Base-by-base conservation (phyloP, 1,284 basidiomycete genomes). In the Anthracocystis setariae region DNA sequence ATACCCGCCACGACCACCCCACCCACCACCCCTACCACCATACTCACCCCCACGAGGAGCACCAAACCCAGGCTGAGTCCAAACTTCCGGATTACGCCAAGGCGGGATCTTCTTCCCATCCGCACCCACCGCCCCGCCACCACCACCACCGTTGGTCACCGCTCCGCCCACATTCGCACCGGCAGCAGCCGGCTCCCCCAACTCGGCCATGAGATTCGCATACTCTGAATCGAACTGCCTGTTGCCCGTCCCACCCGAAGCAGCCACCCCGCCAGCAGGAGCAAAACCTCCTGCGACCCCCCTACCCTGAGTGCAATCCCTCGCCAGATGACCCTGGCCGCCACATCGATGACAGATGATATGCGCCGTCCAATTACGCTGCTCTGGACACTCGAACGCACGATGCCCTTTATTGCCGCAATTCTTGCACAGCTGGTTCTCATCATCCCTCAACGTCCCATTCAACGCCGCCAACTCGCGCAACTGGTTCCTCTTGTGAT, bases 371-470 rank as follows among this genome's bases (percentile, higher is more conserved):
- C 77, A 80, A 63, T 80, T 81, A 35, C 77, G 67, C 45, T 82
- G 77, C 51, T 82, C 73, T 1, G 76, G 77, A 60, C 81, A 82
- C 45, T 81, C 81, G 45, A 78, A 82, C 12, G 76, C 64, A 75
- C 83, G 84, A 81, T 84, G 81, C 48, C 92, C 92, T 73, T 93
- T 89, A 67, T 92, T 91, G 82, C 93, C 94, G 85, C 94, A 97
- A 82, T 96, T 97, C 86, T 97, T 94, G 86, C 96, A 98, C 71
- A 98, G 89, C 85, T 99, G 96, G 82, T 98, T 98, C 85, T 99
- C 96, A 84, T 98, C 96, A 82, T 99, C 96, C 77, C 96, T 93
- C 60, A 99, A 89, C 24, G 96, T 99, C 84, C 96, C 96, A 83
- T 99, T 99, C 53, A 99, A 86, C 18, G 94, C 93, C 15, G 96